Percentiles rank a stretch among this genome's conserved stretches.
These are phyloP conservation scores for Pseudogymnoascus verrucosus DNA, from an alignment of 2,329 filamentous ascomycete genomes.

Conservation along the genomic window DNA sequence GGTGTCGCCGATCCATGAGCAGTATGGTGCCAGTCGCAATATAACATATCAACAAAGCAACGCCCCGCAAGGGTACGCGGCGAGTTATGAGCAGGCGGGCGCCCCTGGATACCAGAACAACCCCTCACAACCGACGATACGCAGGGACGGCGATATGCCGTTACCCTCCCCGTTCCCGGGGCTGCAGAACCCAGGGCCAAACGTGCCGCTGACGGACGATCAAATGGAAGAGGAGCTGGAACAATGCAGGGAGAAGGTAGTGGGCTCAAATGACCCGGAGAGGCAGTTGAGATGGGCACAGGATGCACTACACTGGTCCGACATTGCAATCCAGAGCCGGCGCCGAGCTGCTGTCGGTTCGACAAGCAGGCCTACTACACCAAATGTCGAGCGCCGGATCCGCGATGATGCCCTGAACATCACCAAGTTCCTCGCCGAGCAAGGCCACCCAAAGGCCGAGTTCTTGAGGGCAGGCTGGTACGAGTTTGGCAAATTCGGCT, in stretches of 20 bases:
- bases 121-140: slow-evolving; percentile 12
- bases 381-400: slow-evolving; percentile 80
- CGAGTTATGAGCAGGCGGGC: slow-evolving; percentile 28
- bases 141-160: slow-evolving; percentile 41
- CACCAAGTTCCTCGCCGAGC: slow-evolving; percentile 79
- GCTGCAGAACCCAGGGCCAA: slow-evolving; percentile 67
- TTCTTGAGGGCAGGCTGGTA: slow-evolving; percentile 96
- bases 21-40: background rate
- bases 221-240: slow-evolving; percentile 88
- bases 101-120: slow-evolving; percentile 27
- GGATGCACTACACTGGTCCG: slow-evolving; percentile 82
- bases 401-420: slow-evolving; percentile 86
- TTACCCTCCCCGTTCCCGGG: slow-evolving; percentile 85
- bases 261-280: slow-evolving; percentile 89
- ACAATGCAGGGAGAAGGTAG: slow-evolving; percentile 70
- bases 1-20: slow-evolving; percentile 21
- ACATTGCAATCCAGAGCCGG: slow-evolving; percentile 71
- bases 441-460: slow-evolving; percentile 85
- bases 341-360: slow-evolving; percentile 49
- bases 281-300: slow-evolving; percentile 97
- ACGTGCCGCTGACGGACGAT: slow-evolving; percentile 88
- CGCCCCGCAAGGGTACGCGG: slow-evolving; percentile 20
- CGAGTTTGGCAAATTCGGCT: slow-evolving; percentile 94
- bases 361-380: slow-evolving; percentile 61
- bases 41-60: slow-evolving; percentile 12